phyloP scores from a whole-genome alignment of 106 monocot genomes.

The Iris macrosiphon region DNA sequence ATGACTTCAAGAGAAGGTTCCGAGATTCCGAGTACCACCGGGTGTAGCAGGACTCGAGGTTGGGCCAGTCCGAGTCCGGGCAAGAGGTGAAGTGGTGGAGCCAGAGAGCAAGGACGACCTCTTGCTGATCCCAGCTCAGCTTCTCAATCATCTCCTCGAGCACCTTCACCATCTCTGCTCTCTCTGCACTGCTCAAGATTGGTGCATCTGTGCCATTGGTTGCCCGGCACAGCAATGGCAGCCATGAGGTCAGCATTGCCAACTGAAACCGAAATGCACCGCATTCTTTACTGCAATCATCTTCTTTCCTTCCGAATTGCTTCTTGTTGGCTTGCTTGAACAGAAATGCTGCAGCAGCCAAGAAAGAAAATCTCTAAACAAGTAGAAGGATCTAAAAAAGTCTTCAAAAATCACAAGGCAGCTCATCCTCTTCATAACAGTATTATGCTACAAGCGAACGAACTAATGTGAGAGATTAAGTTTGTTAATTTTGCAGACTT shows the following conservation, averaged over 20 bases:
- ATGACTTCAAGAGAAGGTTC: slow-evolving; percentile 31
- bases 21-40: slow-evolving; percentile 55
- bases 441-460: too few relatives aligned
- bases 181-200: slow-evolving; percentile 37
- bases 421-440: too few relatives aligned
- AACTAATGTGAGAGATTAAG: too few relatives aligned
- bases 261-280: not conserved
- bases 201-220: slow-evolving; percentile 54
- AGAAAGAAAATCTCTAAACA: not conserved
- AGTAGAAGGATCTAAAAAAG: too few relatives aligned
- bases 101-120: slow-evolving; percentile 63
- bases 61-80: slow-evolving; percentile 82
- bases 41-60: slow-evolving; percentile 65
- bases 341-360: slow-evolving; percentile 41
- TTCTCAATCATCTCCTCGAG: slow-evolving; percentile 51
- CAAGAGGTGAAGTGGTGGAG: slow-evolving; percentile 58
- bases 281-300: slow-evolving; percentile 1
- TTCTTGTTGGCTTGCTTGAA: slow-evolving; percentile 32
- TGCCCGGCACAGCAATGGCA: slow-evolving; percentile 67
- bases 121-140: slow-evolving; percentile 58
- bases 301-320: slow-evolving; percentile 4
- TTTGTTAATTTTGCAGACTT: too few relatives aligned
- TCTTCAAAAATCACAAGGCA: too few relatives aligned
- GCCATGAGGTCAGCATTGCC: slow-evolving; percentile 58
- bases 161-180: slow-evolving; percentile 34